A percentile compares a stretch with the other conserved stretches of the same genome.
Evolutionary conservation across 2,329 filamentous ascomycete genomes (phyloP).

Genomic region (Calonectria leucothoes): DNA sequence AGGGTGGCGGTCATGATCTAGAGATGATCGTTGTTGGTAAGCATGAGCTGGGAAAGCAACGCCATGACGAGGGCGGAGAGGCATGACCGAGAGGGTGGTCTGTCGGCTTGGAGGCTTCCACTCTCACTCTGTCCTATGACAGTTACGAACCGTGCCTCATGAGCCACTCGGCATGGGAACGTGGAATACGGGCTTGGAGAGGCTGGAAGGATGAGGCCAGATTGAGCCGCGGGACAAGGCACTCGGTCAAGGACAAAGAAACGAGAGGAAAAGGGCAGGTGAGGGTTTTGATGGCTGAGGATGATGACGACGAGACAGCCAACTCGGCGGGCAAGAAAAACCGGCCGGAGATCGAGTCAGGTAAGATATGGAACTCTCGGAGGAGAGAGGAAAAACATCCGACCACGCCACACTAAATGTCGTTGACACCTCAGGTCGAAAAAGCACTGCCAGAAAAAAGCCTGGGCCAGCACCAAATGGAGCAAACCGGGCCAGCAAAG

Average conservation of each 20-base stretch:
- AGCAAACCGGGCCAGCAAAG: background rate
- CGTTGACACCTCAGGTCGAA: slow-evolving; percentile 21
- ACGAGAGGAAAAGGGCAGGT: background rate
- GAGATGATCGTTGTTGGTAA: slow-evolving; percentile 46
- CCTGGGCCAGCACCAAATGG: slow-evolving; percentile 9
- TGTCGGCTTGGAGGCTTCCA: background rate
- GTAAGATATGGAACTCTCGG: slow-evolving; percentile 18
- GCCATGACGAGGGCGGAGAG: slow-evolving; percentile 48
- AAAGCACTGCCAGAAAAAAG: slow-evolving; percentile 12
- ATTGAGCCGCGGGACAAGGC: slow-evolving; percentile 10
- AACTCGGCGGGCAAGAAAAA: slow-evolving; percentile 11
- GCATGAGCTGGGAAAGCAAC: slow-evolving; percentile 41
- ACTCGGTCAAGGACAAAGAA: background rate
- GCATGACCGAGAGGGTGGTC: slow-evolving; percentile 40
- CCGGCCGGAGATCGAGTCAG: slow-evolving; percentile 21
- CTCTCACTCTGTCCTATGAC: background rate
- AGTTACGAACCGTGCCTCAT: slow-evolving; percentile 9
- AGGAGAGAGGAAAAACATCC: slow-evolving; percentile 13
- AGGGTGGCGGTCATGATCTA: slow-evolving; percentile 66
- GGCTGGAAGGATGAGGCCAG: background rate
- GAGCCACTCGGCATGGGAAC: slow-evolving; percentile 22
- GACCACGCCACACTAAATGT: slow-evolving; percentile 14
- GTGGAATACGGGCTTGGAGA: background rate
- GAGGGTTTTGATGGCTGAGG: background rate
- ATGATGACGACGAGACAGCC: slow-evolving; percentile 9